A percentile compares a stretch with the other conserved stretches of the same genome.
Evolutionary conservation across 352 stramenopile genomes (phyloP).

Genomic region (Phytopythium boreale): DNA sequence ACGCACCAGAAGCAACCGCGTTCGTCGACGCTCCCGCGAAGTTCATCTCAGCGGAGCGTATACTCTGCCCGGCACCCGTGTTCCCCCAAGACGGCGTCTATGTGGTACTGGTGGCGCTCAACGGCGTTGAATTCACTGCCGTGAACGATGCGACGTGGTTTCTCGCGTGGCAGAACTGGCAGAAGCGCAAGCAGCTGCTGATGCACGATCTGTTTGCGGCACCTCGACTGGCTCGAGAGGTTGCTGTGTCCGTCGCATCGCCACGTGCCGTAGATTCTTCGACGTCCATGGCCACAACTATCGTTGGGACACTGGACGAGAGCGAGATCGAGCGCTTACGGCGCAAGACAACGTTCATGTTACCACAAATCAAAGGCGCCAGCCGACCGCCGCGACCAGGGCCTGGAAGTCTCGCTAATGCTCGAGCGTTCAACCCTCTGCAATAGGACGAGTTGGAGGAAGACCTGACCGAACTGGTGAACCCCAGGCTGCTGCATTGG

Average conservation of each 20-base stretch:
- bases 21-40: conserved; percentile 23
- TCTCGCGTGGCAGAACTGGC: conserved; percentile 83
- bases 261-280: background rate
- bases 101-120: conserved; percentile 57
- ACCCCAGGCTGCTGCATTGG: conserved; percentile 52
- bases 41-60: conserved; percentile 44
- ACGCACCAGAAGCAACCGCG: background rate
- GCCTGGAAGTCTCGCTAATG: conserved; percentile 3
- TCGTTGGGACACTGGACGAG: conserved; percentile 16
- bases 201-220: conserved; percentile 34
- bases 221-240: conserved; percentile 1
- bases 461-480: conserved; percentile 24
- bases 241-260: background rate
- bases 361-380: conserved; percentile 31
- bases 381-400: conserved; percentile 4
- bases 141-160: conserved; percentile 62
- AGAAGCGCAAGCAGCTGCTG: conserved; percentile 57
- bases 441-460: conserved; percentile 16
- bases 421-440: conserved; percentile 11
- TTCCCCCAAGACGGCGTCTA: conserved; percentile 72
- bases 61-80: conserved; percentile 41
- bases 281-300: background rate
- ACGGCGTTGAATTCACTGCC: conserved; percentile 62
- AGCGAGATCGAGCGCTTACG: conserved; percentile 22
- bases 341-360: conserved; percentile 45